Evolutionary conservation across 2,329 filamentous ascomycete genomes (phyloP), one percentile per base, ranked within the genome.

Genomic region (Tolypocladium sp.): DNA sequence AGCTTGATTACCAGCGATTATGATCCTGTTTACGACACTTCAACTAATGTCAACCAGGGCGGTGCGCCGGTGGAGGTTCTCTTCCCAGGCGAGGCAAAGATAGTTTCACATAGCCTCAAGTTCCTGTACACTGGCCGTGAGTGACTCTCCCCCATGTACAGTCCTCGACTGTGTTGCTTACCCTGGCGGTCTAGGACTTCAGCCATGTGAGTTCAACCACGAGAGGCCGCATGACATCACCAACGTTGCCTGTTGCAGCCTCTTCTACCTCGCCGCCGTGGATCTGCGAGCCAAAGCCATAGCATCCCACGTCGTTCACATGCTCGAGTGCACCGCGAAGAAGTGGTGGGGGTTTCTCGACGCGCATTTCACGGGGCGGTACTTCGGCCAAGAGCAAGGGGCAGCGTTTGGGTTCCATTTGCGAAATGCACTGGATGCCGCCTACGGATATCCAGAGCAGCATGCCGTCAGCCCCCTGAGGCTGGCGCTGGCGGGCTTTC

Each of bases 61-160:
- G 68, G 68, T 12, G 57, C 63, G 4, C 66, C 67, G 1, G 64
- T 70, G 13, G 62, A 64, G 13, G 57, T 75, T 13, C 44, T 62
- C 44, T 51, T 72, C 20, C 54, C 63, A 0, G 66, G 64, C 49
- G 64, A 66, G 27, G 63, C 65, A 8, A 65, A 66, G 49, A 64
- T 70, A 20, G 63, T 69, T 20, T 69, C 61, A 7, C 67, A 71
- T 57, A 70, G 70, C 57, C 65, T 75, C 30, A 64, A 65, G 35
- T 76, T 70, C 59, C 68, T 75, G 56, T 76, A 76, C 57, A 73
- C 70, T 6, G 61, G 68, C 25, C 64, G 73, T 73, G 60, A 59
- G 71, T 65, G 33, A n/a, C 30, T n/a, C 25, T 3, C 22, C 3
- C 27, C 12, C 4, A 27, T 20, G 30, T n/a, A 3, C 8, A 25